Percentiles rank a stretch among this genome's conserved stretches.
These are phyloP conservation scores for Fusarium sublunatum DNA, from an alignment of 2,329 filamentous ascomycete genomes.

Conservation along the genomic window DNA sequence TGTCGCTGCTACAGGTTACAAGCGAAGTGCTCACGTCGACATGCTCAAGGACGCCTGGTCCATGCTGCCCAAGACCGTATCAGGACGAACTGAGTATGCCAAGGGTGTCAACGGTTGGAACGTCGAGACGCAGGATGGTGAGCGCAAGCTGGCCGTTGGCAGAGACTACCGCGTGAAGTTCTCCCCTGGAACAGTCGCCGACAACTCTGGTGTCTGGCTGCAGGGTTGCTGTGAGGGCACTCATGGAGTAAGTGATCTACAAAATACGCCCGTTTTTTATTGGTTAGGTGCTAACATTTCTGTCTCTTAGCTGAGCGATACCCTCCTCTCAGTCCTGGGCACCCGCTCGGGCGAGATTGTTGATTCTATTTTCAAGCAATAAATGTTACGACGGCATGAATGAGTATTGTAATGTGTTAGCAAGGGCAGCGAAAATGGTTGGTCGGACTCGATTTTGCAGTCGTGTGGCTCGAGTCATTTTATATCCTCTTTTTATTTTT, in stretches of 20 bases:
- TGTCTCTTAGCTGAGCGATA: slow-evolving; percentile 75
- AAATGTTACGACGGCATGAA: slow-evolving; percentile 40
- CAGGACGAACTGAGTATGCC: slow-evolving; percentile 45
- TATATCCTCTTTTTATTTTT: slow-evolving; percentile 29
- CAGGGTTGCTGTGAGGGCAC: slow-evolving; percentile 95
- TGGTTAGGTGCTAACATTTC: slow-evolving; percentile 32
- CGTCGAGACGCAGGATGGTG: slow-evolving; percentile 52
- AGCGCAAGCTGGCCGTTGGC: slow-evolving; percentile 70
- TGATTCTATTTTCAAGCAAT: slow-evolving; percentile 71
- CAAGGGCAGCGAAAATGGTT: slow-evolving; percentile 42
- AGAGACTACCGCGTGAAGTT: slow-evolving; percentile 85
- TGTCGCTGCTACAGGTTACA: slow-evolving; percentile 89
- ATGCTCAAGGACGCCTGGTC: slow-evolving; percentile 76
- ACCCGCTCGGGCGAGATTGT: slow-evolving; percentile 83
- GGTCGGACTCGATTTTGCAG: slow-evolving; percentile 28
- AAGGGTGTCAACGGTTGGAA: slow-evolving; percentile 57
- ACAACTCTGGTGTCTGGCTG: slow-evolving; percentile 84
- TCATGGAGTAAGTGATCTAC: slow-evolving; percentile 77
- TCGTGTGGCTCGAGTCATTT: slow-evolving; percentile 23
- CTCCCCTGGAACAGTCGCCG: slow-evolving; percentile 72
- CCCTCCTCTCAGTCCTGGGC: slow-evolving; percentile 81
- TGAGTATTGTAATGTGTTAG: slow-evolving; percentile 40
- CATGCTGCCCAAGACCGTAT: slow-evolving; percentile 69
- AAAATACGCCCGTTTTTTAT: slow-evolving; percentile 5
- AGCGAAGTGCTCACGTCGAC: slow-evolving; percentile 79